Base-by-base conservation (phyloP, 2,329 filamentous ascomycete species). In the Xylariaceae sp. region DNA sequence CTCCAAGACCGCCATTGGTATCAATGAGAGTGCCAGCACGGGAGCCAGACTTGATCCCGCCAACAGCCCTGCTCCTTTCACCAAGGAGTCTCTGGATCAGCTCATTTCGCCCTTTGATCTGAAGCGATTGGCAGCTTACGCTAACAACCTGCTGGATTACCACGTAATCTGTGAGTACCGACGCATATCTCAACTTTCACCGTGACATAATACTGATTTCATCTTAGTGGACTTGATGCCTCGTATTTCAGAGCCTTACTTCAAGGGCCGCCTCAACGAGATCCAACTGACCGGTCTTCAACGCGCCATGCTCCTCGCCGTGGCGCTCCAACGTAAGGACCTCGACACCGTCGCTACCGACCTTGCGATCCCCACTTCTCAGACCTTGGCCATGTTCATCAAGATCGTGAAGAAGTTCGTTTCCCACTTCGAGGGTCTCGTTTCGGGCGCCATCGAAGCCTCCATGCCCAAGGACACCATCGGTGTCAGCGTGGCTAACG, bases 101-200 rank as follows among this genome's bases (percentile, higher is more conserved):
- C 74, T 88, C 2, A 83, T 99, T 73, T 91, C 90, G 2, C 92
- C 94, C 0, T 97, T 94, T 72, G 94, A 99, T 73, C 83, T 97
- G 63, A 97, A 97, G 78, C 88, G 94, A 34, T 81, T 99, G 2
- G 93, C 97, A 72, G 92, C 89, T 49, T 99, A 99, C 69, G 90
- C 94, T 13, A 96, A 95, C 75, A 96, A 96, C 75, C 89, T 97
- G 82, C 85, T 99, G 48, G 95, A 99, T 75, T 96, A 97, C 78
- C 95, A 97, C 71, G 92, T 97, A 67, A 94, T 99, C 57, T 82
- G 61, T 63, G 39, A 61, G 61, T 60, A 45, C 4, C 45, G 1
- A 41, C 34, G 7, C 10, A 30, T 18, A 15, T 7, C n/a, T 23
- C 37, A 18, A 17, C 11, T 10, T 30, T 4, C 9, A 5, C 17